These are phyloP conservation scores for Saccharomycopsis javanensis DNA, from an alignment of 805 yeast genomes.

Conservation along the genomic window DNA sequence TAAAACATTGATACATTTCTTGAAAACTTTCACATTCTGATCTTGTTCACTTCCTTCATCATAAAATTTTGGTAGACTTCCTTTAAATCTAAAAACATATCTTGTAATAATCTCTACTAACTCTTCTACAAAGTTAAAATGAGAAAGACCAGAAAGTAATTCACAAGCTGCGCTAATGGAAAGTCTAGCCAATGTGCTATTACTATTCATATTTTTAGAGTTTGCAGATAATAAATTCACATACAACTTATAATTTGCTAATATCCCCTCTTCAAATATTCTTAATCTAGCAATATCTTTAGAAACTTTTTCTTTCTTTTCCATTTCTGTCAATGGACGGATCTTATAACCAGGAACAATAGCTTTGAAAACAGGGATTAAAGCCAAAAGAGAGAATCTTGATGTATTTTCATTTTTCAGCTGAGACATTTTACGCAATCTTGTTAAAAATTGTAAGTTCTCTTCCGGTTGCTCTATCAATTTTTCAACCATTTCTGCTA, in stretches of 20 bases:
- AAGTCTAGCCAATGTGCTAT: slow-evolving; percentile 37
- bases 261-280: slow-evolving; percentile 69
- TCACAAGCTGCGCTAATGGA: slow-evolving; percentile 78
- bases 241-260: slow-evolving; percentile 58
- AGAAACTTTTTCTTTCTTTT: slow-evolving; percentile 71
- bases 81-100: slow-evolving; percentile 47
- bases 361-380: slow-evolving; percentile 75
- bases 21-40: slow-evolving; percentile 30
- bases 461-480: slow-evolving; percentile 88
- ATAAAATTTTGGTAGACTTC: slow-evolving; percentile 10
- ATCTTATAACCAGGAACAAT: slow-evolving; percentile 84
- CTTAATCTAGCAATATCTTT: slow-evolving; percentile 74
- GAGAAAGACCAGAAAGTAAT: slow-evolving; percentile 53
- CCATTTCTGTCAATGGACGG: slow-evolving; percentile 71
- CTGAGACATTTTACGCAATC: slow-evolving; percentile 59
- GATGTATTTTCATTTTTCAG: slow-evolving; percentile 57
- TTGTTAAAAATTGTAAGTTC: slow-evolving; percentile 50
- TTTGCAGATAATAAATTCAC: slow-evolving; percentile 44
- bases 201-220: slow-evolving; percentile 30
- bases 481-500: slow-evolving; percentile 71
- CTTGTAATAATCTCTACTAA: slow-evolving; percentile 57
- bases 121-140: slow-evolving; percentile 77
- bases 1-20: slow-evolving; percentile 51
- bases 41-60: slow-evolving; percentile 5
- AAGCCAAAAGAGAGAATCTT: slow-evolving; percentile 65